phyloP scores from a whole-genome alignment of 805 yeast genomes.

The Komagataella pastoris region DNA sequence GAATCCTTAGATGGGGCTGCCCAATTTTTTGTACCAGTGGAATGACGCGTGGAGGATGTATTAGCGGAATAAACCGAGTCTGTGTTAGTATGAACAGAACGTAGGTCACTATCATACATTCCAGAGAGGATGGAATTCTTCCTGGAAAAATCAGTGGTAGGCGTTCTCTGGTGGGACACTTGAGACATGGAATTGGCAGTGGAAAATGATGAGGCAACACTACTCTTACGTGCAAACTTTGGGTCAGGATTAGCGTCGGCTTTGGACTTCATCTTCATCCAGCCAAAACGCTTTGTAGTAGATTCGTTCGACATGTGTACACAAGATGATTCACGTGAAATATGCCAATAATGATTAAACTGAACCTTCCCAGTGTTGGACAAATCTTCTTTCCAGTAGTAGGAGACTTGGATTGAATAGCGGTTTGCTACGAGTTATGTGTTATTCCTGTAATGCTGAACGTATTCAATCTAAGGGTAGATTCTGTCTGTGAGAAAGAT shows the following conservation, averaged over 20 bases:
- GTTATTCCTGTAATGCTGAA: background rate
- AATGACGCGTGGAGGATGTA: background rate
- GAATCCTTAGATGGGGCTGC: background rate
- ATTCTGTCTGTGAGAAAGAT: background rate
- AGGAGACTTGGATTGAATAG: background rate
- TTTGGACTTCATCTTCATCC: background rate
- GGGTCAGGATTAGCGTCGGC: background rate
- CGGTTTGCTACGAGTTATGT: background rate
- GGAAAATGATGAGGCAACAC: background rate
- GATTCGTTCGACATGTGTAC: background rate
- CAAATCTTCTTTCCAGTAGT: background rate
- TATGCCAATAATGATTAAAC: background rate
- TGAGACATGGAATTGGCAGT: background rate
- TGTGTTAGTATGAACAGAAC: background rate
- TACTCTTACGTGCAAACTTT: background rate
- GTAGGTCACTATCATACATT: background rate
- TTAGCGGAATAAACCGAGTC: background rate
- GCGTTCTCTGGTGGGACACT: background rate
- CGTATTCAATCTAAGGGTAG: background rate
- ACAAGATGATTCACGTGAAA: background rate
- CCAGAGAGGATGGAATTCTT: background rate
- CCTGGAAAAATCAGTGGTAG: background rate
- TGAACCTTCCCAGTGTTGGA: background rate
- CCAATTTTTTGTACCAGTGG: background rate
- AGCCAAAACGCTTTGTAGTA: background rate